These are phyloP conservation scores for Suillus hirtellus DNA, from an alignment of 768 basidiomycete species.

Conservation along the genomic window DNA sequence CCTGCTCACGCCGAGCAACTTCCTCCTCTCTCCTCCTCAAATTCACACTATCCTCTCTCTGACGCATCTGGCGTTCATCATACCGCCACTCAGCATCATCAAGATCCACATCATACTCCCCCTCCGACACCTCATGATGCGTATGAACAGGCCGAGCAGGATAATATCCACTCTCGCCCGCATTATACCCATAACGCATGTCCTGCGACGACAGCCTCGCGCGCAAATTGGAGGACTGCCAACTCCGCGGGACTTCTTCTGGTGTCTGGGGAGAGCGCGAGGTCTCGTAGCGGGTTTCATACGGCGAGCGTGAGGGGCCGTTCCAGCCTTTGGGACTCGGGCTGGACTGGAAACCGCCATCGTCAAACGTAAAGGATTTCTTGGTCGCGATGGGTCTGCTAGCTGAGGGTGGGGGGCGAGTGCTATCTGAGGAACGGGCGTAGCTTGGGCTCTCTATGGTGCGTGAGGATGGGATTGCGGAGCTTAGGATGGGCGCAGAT, in stretches of 20 bases:
- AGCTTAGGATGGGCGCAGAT: slow-evolving; percentile 18
- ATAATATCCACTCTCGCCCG: slow-evolving; percentile 21
- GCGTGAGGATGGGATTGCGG: slow-evolving; percentile 6
- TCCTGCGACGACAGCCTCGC: slow-evolving; percentile 32
- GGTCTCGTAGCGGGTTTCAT: slow-evolving; percentile 30
- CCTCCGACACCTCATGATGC: slow-evolving; percentile 33
- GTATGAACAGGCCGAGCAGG: slow-evolving; percentile 24
- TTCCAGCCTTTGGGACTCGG: slow-evolving; percentile 26
- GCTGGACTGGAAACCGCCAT: slow-evolving; percentile 27
- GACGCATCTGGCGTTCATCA: slow-evolving; percentile 33
- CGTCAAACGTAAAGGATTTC: slow-evolving; percentile 24
- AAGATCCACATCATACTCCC: slow-evolving; percentile 31
- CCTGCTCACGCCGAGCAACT: slow-evolving; percentile 34
- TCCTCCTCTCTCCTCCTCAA: slow-evolving; percentile 33
- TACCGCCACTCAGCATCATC: slow-evolving; percentile 34
- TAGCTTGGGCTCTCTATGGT: slow-evolving; percentile 8
- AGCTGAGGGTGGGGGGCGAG: slow-evolving; percentile 28
- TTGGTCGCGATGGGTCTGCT: slow-evolving; percentile 34
- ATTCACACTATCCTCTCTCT: slow-evolving; percentile 31
- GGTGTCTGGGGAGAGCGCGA: slow-evolving; percentile 33
- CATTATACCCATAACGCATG: slow-evolving; percentile 26
- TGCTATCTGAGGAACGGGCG: slow-evolving; percentile 13
- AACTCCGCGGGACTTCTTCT: slow-evolving; percentile 30
- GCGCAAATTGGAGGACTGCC: slow-evolving; percentile 31
- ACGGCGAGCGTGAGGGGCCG: slow-evolving; percentile 23